These are phyloP conservation scores for Cryptosporidium xiaoi DNA, from an alignment of 169 alveolate species.

Conservation along the genomic window DNA sequence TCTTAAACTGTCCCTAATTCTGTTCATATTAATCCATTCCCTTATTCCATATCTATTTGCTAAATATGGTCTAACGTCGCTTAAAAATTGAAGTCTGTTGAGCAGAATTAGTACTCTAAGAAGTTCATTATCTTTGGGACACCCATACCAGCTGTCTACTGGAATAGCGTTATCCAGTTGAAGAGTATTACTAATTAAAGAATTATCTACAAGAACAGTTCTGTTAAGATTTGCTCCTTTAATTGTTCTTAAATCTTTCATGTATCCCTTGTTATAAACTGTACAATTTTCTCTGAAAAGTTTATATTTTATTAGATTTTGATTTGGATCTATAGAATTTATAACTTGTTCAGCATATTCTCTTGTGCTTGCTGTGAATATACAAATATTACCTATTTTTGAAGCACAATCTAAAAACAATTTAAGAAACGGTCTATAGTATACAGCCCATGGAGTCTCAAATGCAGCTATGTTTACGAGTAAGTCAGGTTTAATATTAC, in stretches of 20 bases:
- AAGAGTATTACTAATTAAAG: constrained; percentile 82
- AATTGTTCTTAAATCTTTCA: constrained; percentile 82
- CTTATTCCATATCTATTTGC: constrained; percentile 69
- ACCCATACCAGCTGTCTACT: constrained; percentile 85
- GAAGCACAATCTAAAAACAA: constrained; percentile 77
- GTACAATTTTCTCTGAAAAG: constrained; percentile 83
- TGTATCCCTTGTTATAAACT: constrained; percentile 76
- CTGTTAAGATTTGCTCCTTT: constrained; percentile 81
- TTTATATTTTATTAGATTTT: constrained; percentile 72
- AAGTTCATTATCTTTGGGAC: constrained; percentile 82
- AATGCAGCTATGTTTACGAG: constrained; percentile 77
- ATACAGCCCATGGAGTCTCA: constrained; percentile 77
- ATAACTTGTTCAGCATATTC: constrained; percentile 83
- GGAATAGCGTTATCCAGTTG: constrained; percentile 88
- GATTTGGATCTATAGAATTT: constrained; percentile 79
- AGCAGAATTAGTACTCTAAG: constrained; percentile 77
- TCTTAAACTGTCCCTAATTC: constrained; percentile 38
- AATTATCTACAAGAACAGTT: constrained; percentile 85
- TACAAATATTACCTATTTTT: constrained; percentile 78
- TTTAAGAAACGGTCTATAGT: constrained; percentile 80
- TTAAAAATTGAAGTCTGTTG: constrained; percentile 27
- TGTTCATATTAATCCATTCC: constrained; percentile 53
- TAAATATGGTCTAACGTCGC: constrained; percentile 65
- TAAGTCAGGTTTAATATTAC: constrained; percentile 77
- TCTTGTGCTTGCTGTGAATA: constrained; percentile 81